A percentile compares a stretch with the other conserved stretches of the same genome.
These are phyloP conservation scores for Bryum argenteum DNA, from an alignment of 225 moss, liverwort and hornwort species.

Conservation along the genomic window DNA sequence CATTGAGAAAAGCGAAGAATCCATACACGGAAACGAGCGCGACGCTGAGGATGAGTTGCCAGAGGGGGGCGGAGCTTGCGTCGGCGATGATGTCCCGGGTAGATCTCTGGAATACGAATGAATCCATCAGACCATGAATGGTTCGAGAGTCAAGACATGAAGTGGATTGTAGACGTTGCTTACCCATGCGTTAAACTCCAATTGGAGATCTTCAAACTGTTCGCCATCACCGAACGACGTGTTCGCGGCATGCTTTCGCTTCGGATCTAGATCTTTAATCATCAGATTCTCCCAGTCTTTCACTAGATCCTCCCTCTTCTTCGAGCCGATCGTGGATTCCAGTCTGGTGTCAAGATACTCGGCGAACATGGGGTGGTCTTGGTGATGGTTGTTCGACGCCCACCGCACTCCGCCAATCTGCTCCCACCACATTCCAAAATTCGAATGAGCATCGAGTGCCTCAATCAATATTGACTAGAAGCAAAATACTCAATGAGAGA, in stretches of 20 bases:
- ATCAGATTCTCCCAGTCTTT: slow-evolving; percentile 70
- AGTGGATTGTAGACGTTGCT: not conserved
- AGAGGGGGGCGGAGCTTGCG: slow-evolving; percentile 73
- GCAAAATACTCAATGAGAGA: not conserved
- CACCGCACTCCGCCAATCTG: slow-evolving; percentile 87
- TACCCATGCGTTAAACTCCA: slow-evolving; percentile 93
- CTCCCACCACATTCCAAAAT: not conserved
- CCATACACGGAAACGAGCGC: slow-evolving; percentile 72
- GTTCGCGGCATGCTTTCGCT: slow-evolving; percentile 44
- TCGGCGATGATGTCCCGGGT: slow-evolving; percentile 82
- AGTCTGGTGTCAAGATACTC: slow-evolving; percentile 54
- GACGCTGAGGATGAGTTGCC: slow-evolving; percentile 81
- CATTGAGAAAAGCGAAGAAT: slow-evolving; percentile 73
- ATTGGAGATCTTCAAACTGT: slow-evolving; percentile 57
- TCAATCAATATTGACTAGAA: too few relatives aligned
- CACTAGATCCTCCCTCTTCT: slow-evolving; percentile 55
- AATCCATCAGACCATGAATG: not conserved
- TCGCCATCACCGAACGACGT: slow-evolving; percentile 56
- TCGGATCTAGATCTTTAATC: slow-evolving; percentile 51
- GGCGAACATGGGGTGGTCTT: slow-evolving; percentile 68
- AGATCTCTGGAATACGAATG: slow-evolving; percentile 61
- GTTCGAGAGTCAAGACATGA: not conserved
- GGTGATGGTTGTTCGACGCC: slow-evolving; percentile 87
- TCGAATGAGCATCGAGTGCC: too few relatives aligned
- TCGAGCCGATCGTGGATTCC: slow-evolving; percentile 31